phyloP scores from a whole-genome alignment of 1,139 yeast genomes.

The Pichia sp. region DNA sequence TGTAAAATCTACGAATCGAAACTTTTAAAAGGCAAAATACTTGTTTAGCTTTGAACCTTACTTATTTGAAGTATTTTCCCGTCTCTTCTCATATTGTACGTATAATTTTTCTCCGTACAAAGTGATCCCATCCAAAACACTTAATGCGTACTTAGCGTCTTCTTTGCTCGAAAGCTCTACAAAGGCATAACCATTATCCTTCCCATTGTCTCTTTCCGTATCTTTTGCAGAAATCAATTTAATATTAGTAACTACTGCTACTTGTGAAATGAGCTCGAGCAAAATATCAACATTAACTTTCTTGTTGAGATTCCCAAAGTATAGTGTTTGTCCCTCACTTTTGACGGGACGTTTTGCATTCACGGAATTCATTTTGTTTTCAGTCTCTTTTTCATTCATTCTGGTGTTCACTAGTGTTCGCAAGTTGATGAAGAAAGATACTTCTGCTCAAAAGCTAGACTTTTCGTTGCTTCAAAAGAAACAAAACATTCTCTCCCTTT shows the following conservation, averaged over 20 bases:
- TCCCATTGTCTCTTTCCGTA: constrained; percentile 66
- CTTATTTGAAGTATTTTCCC: background rate
- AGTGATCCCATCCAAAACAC: constrained; percentile 53
- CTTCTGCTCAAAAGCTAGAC: background rate
- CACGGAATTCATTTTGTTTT: background rate
- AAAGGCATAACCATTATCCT: constrained; percentile 86
- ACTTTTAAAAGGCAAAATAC: background rate
- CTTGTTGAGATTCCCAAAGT: constrained; percentile 78
- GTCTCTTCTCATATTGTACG: background rate
- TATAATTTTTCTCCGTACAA: constrained; percentile 32
- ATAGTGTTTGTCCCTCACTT: constrained; percentile 39
- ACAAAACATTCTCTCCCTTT: background rate
- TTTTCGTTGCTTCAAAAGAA: background rate
- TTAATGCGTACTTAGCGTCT: constrained; percentile 68
- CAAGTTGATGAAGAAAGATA: no score
- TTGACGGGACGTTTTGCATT: background rate
- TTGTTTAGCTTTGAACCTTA: background rate
- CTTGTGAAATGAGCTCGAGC: constrained; percentile 78
- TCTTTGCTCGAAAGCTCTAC: constrained; percentile 54
- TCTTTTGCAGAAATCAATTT: constrained; percentile 77
- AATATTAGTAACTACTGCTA: constrained; percentile 68
- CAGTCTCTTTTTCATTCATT: background rate
- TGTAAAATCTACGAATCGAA: no score
- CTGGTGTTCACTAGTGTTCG: no score
- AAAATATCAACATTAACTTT: constrained; percentile 60